Evolutionary conservation across 2,329 filamentous ascomycete genomes (phyloP).

Genomic region (Penicillium hesseltinei): DNA sequence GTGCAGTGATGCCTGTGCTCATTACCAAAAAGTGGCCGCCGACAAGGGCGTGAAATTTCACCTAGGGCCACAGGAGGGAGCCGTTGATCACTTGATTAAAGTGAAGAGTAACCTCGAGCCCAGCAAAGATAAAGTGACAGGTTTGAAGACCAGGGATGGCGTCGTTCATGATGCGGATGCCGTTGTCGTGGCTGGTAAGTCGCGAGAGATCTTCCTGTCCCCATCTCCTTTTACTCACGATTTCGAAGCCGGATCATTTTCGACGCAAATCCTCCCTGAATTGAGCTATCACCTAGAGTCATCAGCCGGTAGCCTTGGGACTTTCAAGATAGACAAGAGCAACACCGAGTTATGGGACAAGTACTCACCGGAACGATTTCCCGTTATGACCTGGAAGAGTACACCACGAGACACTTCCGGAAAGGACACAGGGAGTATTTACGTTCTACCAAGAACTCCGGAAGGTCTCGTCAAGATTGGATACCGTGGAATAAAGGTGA

Average conservation of each 20-base stretch:
- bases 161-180: constrained; percentile 17
- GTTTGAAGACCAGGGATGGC: constrained; percentile 23
- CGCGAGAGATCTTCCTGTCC: not conserved
- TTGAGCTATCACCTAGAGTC: constrained; percentile 32
- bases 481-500: constrained; percentile 30
- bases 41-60: constrained; percentile 26
- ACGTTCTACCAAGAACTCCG: constrained; percentile 29
- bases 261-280: constrained; percentile 31
- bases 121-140: constrained; percentile 13
- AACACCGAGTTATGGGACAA: constrained; percentile 31
- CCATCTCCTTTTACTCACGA: not conserved
- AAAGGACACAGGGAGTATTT: constrained; percentile 32
- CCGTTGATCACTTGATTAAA: constrained; percentile 25
- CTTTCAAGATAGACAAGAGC: constrained; percentile 26
- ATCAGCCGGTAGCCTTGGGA: constrained; percentile 30
- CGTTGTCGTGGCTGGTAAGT: constrained; percentile 29
- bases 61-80: constrained; percentile 26
- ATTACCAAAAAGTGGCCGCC: constrained; percentile 21
- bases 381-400: constrained; percentile 36
- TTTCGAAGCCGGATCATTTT: constrained; percentile 31
- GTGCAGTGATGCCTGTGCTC: constrained; percentile 16
- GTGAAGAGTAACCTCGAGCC: not conserved
- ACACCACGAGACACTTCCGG: constrained; percentile 25
- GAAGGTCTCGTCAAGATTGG: constrained; percentile 32
- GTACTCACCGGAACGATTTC: constrained; percentile 34